Evolutionary conservation across 805 yeast genomes (phyloP).

Genomic region (Maudiozyma barnettii): DNA sequence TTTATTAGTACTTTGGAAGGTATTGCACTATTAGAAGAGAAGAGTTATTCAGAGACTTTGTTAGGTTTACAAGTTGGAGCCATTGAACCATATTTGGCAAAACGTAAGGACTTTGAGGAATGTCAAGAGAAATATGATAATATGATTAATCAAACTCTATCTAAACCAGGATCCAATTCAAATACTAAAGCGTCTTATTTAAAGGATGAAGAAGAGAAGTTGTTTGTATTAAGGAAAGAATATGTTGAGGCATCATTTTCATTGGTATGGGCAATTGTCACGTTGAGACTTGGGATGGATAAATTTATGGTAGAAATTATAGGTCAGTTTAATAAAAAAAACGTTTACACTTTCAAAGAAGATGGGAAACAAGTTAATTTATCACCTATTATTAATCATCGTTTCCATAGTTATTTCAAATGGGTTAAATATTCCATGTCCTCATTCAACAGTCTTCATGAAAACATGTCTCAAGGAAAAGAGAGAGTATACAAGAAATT

Average conservation of each 20-base stretch:
- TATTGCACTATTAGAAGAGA: slow-evolving; percentile 10
- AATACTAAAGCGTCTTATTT: slow-evolving; percentile 38
- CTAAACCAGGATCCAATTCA: slow-evolving; percentile 40
- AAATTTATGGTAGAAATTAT: slow-evolving; percentile 12
- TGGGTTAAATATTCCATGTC: slow-evolving; percentile 10
- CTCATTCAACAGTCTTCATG: slow-evolving; percentile 1
- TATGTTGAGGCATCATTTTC: slow-evolving; percentile 54
- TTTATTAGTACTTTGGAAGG: slow-evolving; percentile 11
- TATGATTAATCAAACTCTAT: slow-evolving; percentile 40
- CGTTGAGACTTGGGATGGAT: slow-evolving; percentile 16
- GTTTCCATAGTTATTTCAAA: slow-evolving; percentile 6
- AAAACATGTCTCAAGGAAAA: slow-evolving; percentile 44
- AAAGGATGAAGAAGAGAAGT: slow-evolving; percentile 67
- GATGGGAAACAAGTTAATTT: slow-evolving; percentile 7
- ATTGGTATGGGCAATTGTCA: slow-evolving; percentile 39
- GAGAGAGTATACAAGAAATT: slow-evolving; percentile 52
- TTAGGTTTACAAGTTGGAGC: slow-evolving; percentile 27
- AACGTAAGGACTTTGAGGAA: slow-evolving; percentile 48
- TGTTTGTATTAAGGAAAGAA: slow-evolving; percentile 55
- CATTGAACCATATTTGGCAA: slow-evolving; percentile 43
- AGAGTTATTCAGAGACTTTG: slow-evolving; percentile 8
- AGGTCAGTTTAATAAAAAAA: slow-evolving; percentile 18
- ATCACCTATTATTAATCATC: slow-evolving; percentile 4
- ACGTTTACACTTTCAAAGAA: slow-evolving; percentile 13
- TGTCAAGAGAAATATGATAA: slow-evolving; percentile 60